Evolutionary conservation across 164 flowering plant species (phyloP).

Genomic region (Houttuynia cordata): DNA sequence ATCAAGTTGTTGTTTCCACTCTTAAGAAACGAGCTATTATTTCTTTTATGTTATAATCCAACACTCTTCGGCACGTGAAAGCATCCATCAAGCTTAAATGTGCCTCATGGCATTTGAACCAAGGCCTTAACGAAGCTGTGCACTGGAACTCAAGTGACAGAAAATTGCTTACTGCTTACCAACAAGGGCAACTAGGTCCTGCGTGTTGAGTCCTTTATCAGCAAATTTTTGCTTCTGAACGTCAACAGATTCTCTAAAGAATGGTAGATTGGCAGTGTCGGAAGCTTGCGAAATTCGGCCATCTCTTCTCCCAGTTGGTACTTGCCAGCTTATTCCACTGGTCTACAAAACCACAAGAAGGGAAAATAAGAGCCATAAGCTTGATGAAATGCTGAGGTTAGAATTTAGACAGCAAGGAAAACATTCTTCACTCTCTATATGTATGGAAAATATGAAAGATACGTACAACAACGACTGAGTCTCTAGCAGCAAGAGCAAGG

Average conservation of each 20-base stretch:
- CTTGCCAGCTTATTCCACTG: slow-evolving; percentile 31
- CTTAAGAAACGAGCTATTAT: too few species aligned
- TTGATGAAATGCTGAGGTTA: not conserved
- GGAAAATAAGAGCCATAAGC: not conserved
- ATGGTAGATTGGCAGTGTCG: slow-evolving; percentile 35
- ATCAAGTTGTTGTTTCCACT: too few species aligned
- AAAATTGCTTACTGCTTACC: slow-evolving; percentile 23
- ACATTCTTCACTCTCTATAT: not conserved
- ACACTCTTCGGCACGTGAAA: too few species aligned
- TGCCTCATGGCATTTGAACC: too few species aligned
- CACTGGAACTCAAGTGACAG: not conserved
- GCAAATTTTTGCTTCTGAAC: slow-evolving; percentile 34
- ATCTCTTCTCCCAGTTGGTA: slow-evolving; percentile 50
- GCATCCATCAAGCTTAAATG: too few species aligned
- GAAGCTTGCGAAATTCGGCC: slow-evolving; percentile 45
- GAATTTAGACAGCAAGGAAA: not conserved
- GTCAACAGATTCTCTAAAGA: slow-evolving; percentile 25
- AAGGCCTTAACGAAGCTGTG: too few species aligned
- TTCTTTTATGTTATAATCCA: too few species aligned
- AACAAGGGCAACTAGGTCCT: slow-evolving; percentile 48
- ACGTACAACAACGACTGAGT: slow-evolving; percentile 44
- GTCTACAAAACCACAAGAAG: slow-evolving; percentile 20
- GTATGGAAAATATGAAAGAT: not conserved
- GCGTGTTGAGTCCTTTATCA: slow-evolving; percentile 30
- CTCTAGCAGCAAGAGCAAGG: slow-evolving; percentile 55